Percentiles rank a stretch among this genome's conserved stretches.
phyloP scores from a whole-genome alignment of 2,329 filamentous ascomycete genomes.

The Chrysosphaeria jannelii region DNA sequence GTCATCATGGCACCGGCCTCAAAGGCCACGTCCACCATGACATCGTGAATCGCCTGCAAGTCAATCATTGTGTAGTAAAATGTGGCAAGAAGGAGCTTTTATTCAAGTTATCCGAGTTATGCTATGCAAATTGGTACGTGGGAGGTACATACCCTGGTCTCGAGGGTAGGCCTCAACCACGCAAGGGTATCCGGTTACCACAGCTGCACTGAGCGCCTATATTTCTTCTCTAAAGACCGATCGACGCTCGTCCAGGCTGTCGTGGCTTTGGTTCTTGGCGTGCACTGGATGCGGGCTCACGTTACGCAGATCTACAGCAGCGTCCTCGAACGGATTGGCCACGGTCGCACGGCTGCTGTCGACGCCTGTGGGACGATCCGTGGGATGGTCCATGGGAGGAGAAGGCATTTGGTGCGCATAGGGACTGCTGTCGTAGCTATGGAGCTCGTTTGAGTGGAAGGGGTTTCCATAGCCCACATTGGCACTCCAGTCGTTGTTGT shows the following conservation, averaged over 20 bases:
- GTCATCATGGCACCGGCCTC: slow-evolving; percentile 35
- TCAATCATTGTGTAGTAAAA: too few relatives aligned
- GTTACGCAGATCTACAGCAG: slow-evolving; percentile 27
- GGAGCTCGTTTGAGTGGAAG: slow-evolving; percentile 7
- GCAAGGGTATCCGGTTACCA: too few relatives aligned
- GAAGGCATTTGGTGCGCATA: too few relatives aligned
- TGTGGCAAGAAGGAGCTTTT: too few relatives aligned
- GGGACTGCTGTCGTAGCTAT: slow-evolving; percentile 5
- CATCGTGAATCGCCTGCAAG: slow-evolving; percentile 29
- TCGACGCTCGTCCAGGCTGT: slow-evolving; percentile 34
- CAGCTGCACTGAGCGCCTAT: too few relatives aligned
- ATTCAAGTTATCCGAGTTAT: too few relatives aligned
- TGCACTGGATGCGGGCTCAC: slow-evolving; percentile 37
- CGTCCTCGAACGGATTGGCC: slow-evolving; percentile 35
- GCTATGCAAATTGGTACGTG: too few relatives aligned
- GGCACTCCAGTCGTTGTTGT: slow-evolving; percentile 65
- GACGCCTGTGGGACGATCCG: slow-evolving; percentile 5
- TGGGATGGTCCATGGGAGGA: too few relatives aligned
- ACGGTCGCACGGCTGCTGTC: slow-evolving; percentile 9
- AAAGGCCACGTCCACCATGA: slow-evolving; percentile 25
- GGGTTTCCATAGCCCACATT: slow-evolving; percentile 40
- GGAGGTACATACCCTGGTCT: neutral
- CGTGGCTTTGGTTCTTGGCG: slow-evolving; percentile 14
- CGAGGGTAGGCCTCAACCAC: too few relatives aligned
- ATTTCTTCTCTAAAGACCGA: slow-evolving; percentile 43